These are phyloP conservation scores for Euryodendron excelsum DNA, from an alignment of 148 eudicot species.

Conservation along the genomic window DNA sequence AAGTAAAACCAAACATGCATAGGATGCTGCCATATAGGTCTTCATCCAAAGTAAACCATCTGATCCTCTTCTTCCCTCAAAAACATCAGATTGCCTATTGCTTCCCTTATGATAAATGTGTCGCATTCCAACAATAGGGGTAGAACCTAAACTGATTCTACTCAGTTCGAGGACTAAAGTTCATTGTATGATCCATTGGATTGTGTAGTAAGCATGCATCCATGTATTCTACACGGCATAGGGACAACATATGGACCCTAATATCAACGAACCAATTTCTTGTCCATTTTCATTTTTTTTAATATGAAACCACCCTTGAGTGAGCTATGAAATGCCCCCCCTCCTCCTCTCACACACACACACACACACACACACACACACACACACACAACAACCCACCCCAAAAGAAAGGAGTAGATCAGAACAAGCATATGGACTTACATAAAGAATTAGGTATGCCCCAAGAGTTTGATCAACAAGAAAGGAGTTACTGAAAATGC, in stretches of 20 bases:
- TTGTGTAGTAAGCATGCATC: neutral
- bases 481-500: neutral
- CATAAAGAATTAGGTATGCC: neutral
- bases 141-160: neutral
- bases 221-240: neutral
- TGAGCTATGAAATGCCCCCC: neutral
- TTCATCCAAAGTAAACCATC: neutral
- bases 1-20: neutral
- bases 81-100: neutral
- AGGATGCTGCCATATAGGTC: neutral
- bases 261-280: neutral
- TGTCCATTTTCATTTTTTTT: neutral
- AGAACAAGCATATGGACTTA: neutral
- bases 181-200: neutral
- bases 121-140: too few species aligned
- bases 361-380: too few species aligned
- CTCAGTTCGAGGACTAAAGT: neutral
- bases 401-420: too few species aligned
- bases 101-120: too few species aligned
- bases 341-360: too few species aligned
- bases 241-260: too few species aligned
- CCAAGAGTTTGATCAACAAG: neutral
- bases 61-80: conserved; percentile 1
- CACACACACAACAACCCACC: too few species aligned
- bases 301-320: neutral